Base-by-base conservation (phyloP, 805 yeast species). In the Saturnispora sekii region DNA sequence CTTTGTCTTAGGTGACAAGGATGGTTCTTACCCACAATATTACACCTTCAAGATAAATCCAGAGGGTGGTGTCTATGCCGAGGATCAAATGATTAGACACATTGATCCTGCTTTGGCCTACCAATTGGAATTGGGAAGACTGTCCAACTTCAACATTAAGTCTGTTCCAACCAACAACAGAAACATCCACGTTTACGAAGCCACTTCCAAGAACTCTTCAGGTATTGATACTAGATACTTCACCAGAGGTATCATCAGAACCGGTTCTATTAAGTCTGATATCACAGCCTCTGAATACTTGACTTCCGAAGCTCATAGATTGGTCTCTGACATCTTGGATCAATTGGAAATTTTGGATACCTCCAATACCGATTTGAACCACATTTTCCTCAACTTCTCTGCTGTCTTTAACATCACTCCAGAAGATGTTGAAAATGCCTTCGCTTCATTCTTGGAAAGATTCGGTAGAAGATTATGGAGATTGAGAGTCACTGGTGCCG, bases 91-190 rank as follows among this genome's bases (percentile, higher is more conserved):
- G 16, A 84, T 93, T 63, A 88, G 99, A 71, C 97, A 93, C 63
- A 88, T 93, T 55, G 97, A 93, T 66, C 99, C 99, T 18, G 96
- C 97, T 35, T 73, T 90, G 58, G 97, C 98, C 43, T 93, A 80
- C 84, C 98, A 93, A 71, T 76, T 93, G 54, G 99, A 93, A 68
- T 74, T 93, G 51, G 90, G 86, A 58, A 81, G 97, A 69, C 74
- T 93, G 67, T 86, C 95, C 38, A 94, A 93, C 71, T 93, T 93
- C 70, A 81, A 86, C 69, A 86, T 90, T 67, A 87, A 83, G 63
- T 97, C 96, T 43, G 85, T 90, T 45, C 84, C 85, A 70, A 85
- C 96, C 48, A 97, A 89, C 65, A 93, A 93, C 74, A 81, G 97
- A 70, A 89, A 90, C 71, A 85, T 93, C 52, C 98, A 93, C 61